Evolutionary conservation across 2,329 filamentous ascomycete species (phyloP).

Genomic region (Metarhizium guizhouense): DNA sequence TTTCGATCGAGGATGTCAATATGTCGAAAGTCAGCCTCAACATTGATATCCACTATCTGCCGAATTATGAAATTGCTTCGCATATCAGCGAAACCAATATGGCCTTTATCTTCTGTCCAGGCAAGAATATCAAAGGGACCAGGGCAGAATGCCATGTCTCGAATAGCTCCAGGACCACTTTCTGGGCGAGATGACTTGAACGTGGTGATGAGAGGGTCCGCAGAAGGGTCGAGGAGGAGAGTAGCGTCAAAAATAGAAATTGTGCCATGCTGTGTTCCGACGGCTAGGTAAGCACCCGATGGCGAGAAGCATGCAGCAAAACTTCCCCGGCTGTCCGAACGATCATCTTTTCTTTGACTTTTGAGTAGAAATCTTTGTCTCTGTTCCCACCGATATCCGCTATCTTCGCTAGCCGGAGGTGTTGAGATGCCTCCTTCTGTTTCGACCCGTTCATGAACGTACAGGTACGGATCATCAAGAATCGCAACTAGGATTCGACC

Average conservation of each 20-base stretch:
- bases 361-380: conserved; percentile 46
- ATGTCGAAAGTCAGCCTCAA: conserved; percentile 46
- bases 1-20: conserved; percentile 47
- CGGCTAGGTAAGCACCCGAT: conserved; percentile 61
- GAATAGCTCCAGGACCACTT: conserved; percentile 66
- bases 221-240: conserved; percentile 32
- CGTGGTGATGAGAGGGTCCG: conserved; percentile 59
- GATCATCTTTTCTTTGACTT: conserved; percentile 46
- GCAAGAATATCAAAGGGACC: conserved; percentile 84
- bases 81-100: conserved; percentile 65
- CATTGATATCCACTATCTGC: conserved; percentile 59
- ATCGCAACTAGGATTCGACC: conserved; percentile 73
- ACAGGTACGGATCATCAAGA: conserved; percentile 78
- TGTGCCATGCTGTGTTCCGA: conserved; percentile 72
- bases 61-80: conserved; percentile 57
- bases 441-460: conserved; percentile 59
- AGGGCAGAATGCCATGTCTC: conserved; percentile 87
- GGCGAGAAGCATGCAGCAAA: conserved; percentile 72
- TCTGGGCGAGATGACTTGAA: conserved; percentile 71
- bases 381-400: conserved; percentile 39
- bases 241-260: conserved; percentile 64
- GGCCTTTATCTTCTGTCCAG: conserved; percentile 84
- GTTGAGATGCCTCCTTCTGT: conserved; percentile 21
- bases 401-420: conserved; percentile 15
- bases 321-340: conserved; percentile 53